Conservation (phyloP, 352 stramenopile genomes). For the Elongisporangium undulatum region DNA sequence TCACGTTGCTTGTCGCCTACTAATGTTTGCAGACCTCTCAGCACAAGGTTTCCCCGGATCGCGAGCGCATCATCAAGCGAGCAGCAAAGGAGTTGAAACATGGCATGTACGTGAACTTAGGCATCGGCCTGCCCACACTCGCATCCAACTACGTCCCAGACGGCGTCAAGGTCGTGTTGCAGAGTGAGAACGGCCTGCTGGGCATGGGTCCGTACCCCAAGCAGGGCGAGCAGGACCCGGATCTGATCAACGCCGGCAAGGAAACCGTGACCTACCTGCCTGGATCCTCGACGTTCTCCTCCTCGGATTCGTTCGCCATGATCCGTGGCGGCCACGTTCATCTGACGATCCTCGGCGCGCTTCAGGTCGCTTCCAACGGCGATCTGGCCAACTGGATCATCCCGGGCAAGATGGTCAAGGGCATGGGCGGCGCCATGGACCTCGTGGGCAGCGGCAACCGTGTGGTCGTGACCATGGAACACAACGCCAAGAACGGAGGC, state of each 20-base stretch:
- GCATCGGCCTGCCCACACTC: constrained; percentile 95
- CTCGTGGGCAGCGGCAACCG: constrained; percentile 90
- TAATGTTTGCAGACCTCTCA: constrained; percentile 27
- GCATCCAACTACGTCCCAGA: constrained; percentile 94
- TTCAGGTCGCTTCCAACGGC: constrained; percentile 92
- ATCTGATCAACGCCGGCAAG: constrained; percentile 98
- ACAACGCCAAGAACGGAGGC: constrained; percentile 92
- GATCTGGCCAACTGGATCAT: constrained; percentile 97
- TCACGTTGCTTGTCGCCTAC: background rate
- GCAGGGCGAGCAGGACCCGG: constrained; percentile 86
- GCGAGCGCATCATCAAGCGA: constrained; percentile 93
- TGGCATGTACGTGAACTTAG: constrained; percentile 98
- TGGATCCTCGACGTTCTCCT: constrained; percentile 93
- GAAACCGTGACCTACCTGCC: constrained; percentile 94
- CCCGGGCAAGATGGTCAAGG: constrained; percentile 96
- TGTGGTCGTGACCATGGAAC: constrained; percentile 97
- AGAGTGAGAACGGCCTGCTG: constrained; percentile 96
- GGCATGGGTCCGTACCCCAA: constrained; percentile 92
- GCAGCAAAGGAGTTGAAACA: constrained; percentile 87
- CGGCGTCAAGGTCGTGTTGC: constrained; percentile 93
- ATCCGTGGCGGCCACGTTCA: constrained; percentile 95
- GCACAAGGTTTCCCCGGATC: constrained; percentile 63
- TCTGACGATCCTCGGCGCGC: constrained; percentile 94
- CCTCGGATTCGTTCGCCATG: constrained; percentile 95
- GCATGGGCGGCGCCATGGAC: constrained; percentile 98